Percentiles rank a stretch among this genome's conserved stretches.
Evolutionary conservation across 2,329 filamentous ascomycete genomes (phyloP).

Genomic region (Diaporthe helianthi): DNA sequence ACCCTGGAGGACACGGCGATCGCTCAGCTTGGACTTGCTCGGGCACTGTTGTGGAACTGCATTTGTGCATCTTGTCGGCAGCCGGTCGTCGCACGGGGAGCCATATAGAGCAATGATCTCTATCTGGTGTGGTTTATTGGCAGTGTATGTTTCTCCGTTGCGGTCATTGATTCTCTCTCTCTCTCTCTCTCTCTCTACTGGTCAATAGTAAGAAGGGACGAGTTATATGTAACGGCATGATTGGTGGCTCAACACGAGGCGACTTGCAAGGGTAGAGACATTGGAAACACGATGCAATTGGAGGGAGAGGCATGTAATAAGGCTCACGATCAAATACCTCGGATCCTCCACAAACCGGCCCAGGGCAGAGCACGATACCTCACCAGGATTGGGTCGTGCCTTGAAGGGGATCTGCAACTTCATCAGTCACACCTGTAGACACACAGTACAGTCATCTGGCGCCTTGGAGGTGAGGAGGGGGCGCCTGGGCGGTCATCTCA

Average conservation of each 20-base stretch:
- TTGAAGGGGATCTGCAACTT: neutral
- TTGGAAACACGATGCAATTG: neutral
- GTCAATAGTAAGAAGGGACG: neutral
- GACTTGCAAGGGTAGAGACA: constrained; percentile 5
- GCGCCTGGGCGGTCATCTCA: neutral
- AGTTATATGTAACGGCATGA: constrained; percentile 2
- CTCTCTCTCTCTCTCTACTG: neutral
- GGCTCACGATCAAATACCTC: neutral
- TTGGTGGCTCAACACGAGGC: constrained; percentile 20
- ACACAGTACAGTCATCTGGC: neutral
- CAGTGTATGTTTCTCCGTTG: neutral
- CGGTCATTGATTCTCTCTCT: neutral
- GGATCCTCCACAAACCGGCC: constrained; percentile 7
- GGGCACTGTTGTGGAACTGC: constrained; percentile 3
- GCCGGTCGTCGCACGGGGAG: constrained; percentile 15
- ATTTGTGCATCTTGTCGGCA: constrained; percentile 12
- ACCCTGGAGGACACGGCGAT: neutral
- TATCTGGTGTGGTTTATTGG: neutral
- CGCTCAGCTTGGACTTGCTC: constrained; percentile 1
- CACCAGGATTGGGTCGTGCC: neutral
- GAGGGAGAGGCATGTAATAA: neutral
- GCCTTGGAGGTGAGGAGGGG: neutral
- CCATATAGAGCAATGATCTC: neutral
- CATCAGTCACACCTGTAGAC: neutral
- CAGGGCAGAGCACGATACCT: neutral